These are phyloP conservation scores for Peronospora destructor DNA, from an alignment of 352 stramenopile species.

Conservation along the genomic window DNA sequence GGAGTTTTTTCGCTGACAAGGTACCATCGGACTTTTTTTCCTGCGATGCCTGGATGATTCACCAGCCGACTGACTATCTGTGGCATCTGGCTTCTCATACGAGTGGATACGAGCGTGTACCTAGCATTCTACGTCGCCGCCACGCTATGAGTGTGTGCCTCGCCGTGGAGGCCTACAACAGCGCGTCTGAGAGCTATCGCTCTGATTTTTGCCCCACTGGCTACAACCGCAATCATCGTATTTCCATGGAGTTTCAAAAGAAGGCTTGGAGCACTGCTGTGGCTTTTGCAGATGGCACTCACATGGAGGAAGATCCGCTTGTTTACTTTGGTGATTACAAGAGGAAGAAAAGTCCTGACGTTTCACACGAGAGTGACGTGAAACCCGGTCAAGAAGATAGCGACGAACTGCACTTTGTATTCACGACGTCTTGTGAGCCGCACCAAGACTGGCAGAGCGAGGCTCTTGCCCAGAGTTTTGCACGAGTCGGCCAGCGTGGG, in stretches of 20 bases:
- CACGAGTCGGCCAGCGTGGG: slow-evolving; percentile 46
- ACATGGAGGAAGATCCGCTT: slow-evolving; percentile 25
- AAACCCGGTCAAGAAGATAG: slow-evolving; percentile 36
- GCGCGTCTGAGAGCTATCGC: slow-evolving; percentile 49
- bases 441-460: slow-evolving; percentile 73
- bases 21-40: slow-evolving; percentile 58
- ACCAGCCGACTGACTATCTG: slow-evolving; percentile 42
- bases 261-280: slow-evolving; percentile 41
- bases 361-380: slow-evolving; percentile 6
- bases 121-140: slow-evolving; percentile 69
- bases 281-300: slow-evolving; percentile 26
- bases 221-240: slow-evolving; percentile 64
- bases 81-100: slow-evolving; percentile 73
- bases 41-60: slow-evolving; percentile 69
- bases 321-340: slow-evolving; percentile 50
- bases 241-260: slow-evolving; percentile 51
- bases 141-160: slow-evolving; percentile 71
- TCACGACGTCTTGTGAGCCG: slow-evolving; percentile 53
- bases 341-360: slow-evolving; percentile 23
- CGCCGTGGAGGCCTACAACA: slow-evolving; percentile 66
- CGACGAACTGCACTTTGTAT: slow-evolving; percentile 74
- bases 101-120: slow-evolving; percentile 67
- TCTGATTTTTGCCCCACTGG: slow-evolving; percentile 43
- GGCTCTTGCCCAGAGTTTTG: slow-evolving; percentile 58
- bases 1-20: slow-evolving; percentile 59